These are phyloP conservation scores for Russula sp. DNA, from an alignment of 768 basidiomycete genomes.

Conservation along the genomic window DNA sequence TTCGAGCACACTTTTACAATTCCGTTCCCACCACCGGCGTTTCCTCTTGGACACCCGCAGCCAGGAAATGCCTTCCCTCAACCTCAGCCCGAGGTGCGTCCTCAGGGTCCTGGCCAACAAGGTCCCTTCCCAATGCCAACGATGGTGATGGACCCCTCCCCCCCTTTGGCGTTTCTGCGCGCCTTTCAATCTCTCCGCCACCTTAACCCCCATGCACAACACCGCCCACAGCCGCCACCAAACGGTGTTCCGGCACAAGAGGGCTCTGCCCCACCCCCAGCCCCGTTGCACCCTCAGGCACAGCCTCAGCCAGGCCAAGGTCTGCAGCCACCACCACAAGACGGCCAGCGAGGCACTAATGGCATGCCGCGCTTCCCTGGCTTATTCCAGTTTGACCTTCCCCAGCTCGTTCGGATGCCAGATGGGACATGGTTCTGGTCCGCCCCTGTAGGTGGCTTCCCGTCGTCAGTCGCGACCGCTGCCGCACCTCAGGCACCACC, in stretches of 20 bases:
- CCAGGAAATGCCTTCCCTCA: constrained; percentile 1
- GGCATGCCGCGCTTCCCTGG: constrained; percentile 16
- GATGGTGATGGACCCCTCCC: not conserved
- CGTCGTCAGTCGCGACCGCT: not conserved
- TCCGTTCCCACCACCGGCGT: not conserved
- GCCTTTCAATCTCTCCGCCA: constrained; percentile 5
- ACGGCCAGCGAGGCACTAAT: constrained; percentile 6
- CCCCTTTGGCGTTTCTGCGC: constrained; percentile 1
- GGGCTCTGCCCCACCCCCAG: constrained; percentile 12
- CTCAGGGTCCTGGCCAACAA: not conserved
- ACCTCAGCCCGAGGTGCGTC: not conserved
- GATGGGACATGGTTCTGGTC: constrained; percentile 14
- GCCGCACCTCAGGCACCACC: constrained; percentile 19
- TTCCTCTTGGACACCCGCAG: not conserved
- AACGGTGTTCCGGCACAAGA: constrained; percentile 2
- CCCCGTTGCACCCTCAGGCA: constrained; percentile 11
- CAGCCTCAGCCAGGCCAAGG: constrained; percentile 13
- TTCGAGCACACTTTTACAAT: constrained; percentile 16
- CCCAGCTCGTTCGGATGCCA: constrained; percentile 13
- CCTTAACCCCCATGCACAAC: not conserved
- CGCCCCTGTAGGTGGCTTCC: constrained; percentile 5
- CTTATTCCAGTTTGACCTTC: constrained; percentile 17
- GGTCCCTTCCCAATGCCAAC: constrained; percentile 2
- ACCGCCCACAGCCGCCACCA: not conserved
- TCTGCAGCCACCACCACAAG: constrained; percentile 14